Evolutionary conservation across 148 eudicot species (phyloP), one percentile per base, ranked within the genome.

Genomic region (Polygonum aviculare): DNA sequence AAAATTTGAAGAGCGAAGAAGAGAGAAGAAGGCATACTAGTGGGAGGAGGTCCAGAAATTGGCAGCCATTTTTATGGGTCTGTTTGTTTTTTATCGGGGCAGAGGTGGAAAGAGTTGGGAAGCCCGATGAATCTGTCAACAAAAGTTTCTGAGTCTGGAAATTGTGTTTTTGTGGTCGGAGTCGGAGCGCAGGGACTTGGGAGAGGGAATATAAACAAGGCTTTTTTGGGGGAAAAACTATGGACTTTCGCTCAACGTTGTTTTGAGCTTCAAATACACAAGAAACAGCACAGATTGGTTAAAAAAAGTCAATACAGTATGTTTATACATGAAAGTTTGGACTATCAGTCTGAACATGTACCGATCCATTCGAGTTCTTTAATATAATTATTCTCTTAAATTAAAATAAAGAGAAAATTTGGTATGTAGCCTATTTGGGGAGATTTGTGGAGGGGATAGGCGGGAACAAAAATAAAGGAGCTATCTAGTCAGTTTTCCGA

Each of bases 1-100:
- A 31, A 49, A 39, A 21, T 12, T 0, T n/a, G 3, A 38, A 74
- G 40, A 74, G 50, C 1, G 50, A 47, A 73, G 16, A 7, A 73
- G 19, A 26, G 76, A 1, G 39, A 35, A 12, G 31, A 22, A 48
- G 63, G 38, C 85, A 80, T 75, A 96, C 99, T 81, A 90, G 84
- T 95, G 99, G 48, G 99, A 81, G n/a, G 99, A 95, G 19, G 91
- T 89, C 99, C 99, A 94, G 92, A 94, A 94, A 85, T 94, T 92
- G 69, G 98, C 90, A 71, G 98, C 98, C 98, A 94, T 94, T 72
- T 48, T 78, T 15, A 26, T 26, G 31, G 31, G 31, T 16, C 7
- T 41, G 9, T 44, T 44, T 0, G 7, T 44, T 6, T 44, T 4
- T 62, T 31, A 31, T 31, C 1, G 44, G 72, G 12, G 72, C 41